A percentile compares a stretch with the other conserved stretches of the same genome.
phyloP scores from a whole-genome alignment of 805 yeast species.

The Wickerhamiella sorbophila region DNA sequence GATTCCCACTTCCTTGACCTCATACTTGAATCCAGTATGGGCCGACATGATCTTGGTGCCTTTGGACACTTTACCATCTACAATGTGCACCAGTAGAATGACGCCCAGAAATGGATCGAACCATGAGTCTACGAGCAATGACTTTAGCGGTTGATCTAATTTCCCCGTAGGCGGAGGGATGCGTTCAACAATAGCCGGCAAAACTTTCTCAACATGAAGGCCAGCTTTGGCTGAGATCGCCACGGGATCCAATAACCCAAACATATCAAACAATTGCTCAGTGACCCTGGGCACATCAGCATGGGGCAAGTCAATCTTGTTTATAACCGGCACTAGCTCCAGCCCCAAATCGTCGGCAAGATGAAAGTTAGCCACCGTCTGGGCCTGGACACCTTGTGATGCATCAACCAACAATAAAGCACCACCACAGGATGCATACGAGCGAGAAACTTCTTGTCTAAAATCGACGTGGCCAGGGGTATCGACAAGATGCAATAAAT shows the following conservation, averaged over 20 bases:
- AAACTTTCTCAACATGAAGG: conserved; percentile 53
- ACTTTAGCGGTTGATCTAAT: conserved; percentile 40
- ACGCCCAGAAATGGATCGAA: conserved; percentile 89
- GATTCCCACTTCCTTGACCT: conserved; percentile 83
- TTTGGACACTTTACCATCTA: conserved; percentile 62
- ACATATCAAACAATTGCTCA: conserved; percentile 72
- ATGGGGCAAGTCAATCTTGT: conserved; percentile 77
- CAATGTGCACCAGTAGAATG: conserved; percentile 66
- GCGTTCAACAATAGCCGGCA: conserved; percentile 68
- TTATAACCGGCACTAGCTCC: conserved; percentile 73
- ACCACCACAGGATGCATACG: conserved; percentile 94
- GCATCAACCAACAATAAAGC: conserved; percentile 87
- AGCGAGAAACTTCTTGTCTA: conserved; percentile 80
- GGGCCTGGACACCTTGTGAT: conserved; percentile 93
- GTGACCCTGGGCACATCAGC: conserved; percentile 72
- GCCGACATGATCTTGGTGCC: conserved; percentile 70
- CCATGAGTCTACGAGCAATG: conserved; percentile 93
- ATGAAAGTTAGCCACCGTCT: conserved; percentile 93
- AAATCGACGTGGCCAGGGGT: conserved; percentile 98
- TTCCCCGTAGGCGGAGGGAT: conserved; percentile 70
- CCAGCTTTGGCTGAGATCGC: conserved; percentile 92
- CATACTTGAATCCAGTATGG: conserved; percentile 62
- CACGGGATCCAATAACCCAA: conserved; percentile 53
- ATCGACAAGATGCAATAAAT: conserved; percentile 78
- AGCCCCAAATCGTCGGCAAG: conserved; percentile 77